Percentiles rank a stretch among this genome's conserved stretches.
These are phyloP conservation scores for Cystobasidium slooffiae DNA, from an alignment of 1,284 basidiomycete genomes.

Conservation along the genomic window DNA sequence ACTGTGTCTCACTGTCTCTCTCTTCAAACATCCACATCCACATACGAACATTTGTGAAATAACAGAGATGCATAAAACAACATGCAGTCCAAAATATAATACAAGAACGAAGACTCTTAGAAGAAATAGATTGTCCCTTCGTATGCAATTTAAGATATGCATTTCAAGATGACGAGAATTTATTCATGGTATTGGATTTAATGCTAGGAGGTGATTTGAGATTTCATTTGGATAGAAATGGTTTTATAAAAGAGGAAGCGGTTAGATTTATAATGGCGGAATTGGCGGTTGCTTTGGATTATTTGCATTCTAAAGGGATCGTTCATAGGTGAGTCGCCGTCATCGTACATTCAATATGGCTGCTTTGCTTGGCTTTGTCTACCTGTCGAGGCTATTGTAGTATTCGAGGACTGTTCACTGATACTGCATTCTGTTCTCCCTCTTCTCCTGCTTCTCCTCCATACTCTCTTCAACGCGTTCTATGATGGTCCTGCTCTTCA, in stretches of 20 bases:
- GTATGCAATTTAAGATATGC: conserved; percentile 93
- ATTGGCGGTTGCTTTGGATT: conserved; percentile 79
- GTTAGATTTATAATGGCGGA: conserved; percentile 92
- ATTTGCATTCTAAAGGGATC: conserved; percentile 87
- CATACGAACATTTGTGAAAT: conserved; percentile 55
- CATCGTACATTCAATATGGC: too few relatives aligned
- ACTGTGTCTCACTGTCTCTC: background rate
- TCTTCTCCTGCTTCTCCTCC: too few relatives aligned
- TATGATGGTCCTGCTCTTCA: too few relatives aligned
- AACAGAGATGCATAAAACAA: conserved; percentile 85
- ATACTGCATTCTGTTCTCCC: too few relatives aligned
- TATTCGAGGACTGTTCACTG: background rate
- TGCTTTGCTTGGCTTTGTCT: too few relatives aligned
- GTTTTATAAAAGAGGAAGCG: conserved; percentile 73
- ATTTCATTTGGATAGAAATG: conserved; percentile 85
- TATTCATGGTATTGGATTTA: conserved; percentile 94
- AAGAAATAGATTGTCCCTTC: conserved; percentile 95
- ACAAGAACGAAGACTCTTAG: conserved; percentile 86
- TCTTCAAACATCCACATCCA: background rate
- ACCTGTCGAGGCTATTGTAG: background rate
- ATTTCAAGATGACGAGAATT: conserved; percentile 97
- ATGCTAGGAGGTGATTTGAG: conserved; percentile 95
- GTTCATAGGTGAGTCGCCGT: conserved; percentile 89
- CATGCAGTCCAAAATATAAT: conserved; percentile 96
- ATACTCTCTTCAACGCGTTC: too few relatives aligned